These are phyloP conservation scores for Sporisorium reilianum DNA, from an alignment of 1,284 basidiomycete genomes.

Conservation along the genomic window DNA sequence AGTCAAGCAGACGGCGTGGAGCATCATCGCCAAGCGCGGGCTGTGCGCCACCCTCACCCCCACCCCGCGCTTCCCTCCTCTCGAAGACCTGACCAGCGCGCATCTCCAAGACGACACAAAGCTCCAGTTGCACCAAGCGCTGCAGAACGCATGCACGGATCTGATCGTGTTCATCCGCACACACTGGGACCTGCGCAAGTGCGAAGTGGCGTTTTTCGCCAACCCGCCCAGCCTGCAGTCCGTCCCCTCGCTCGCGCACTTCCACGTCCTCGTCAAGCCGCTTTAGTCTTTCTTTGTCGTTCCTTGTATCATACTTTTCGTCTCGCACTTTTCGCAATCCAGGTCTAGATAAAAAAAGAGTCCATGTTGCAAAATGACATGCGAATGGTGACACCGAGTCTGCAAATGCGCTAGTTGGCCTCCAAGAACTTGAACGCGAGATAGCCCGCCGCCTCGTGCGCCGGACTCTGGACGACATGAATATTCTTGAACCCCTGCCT, in stretches of 20 bases:
- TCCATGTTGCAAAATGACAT: slow-evolving; percentile 4
- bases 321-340: not conserved
- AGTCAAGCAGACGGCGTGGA: slow-evolving; percentile 6
- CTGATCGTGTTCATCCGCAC: slow-evolving; percentile 13
- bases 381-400: too few relatives aligned
- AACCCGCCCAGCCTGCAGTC: slow-evolving; percentile 40
- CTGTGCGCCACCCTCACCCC: slow-evolving; percentile 27
- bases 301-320: slow-evolving; percentile 23
- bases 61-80: not conserved
- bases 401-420: too few relatives aligned
- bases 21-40: slow-evolving; percentile 18
- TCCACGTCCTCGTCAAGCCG: slow-evolving; percentile 30
- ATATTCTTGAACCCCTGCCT: slow-evolving; percentile 45
- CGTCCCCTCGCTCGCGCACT: slow-evolving; percentile 34
- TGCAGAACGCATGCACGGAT: slow-evolving; percentile 2
- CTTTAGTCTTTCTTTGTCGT: not conserved
- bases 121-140: not conserved
- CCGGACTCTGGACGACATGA: slow-evolving; percentile 55
- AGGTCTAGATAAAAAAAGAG: not conserved
- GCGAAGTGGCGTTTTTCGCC: slow-evolving; percentile 34
- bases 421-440: slow-evolving; percentile 31
- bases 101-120: too few relatives aligned
- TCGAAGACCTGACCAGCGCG: slow-evolving; percentile 9
- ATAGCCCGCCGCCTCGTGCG: slow-evolving; percentile 52
- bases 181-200: slow-evolving; percentile 13